Evolutionary conservation across 176 grass and related monocot genomes (phyloP).

Genomic region (Metroxylon sagu): DNA sequence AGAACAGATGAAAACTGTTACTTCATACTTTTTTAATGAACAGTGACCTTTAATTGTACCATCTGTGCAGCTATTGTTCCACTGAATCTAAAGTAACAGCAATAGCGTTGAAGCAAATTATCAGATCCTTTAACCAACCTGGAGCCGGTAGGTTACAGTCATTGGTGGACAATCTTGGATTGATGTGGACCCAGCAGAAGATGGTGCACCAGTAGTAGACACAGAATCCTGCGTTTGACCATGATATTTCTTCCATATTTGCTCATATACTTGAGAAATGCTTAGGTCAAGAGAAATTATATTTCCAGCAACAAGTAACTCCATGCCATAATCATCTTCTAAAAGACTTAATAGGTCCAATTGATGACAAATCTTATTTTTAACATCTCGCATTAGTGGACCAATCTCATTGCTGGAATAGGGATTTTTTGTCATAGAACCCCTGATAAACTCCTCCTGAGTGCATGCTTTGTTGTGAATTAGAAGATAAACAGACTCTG

Average conservation of each 20-base stretch:
- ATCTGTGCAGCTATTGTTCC: no score
- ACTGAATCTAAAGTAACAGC: neutral
- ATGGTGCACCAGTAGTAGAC: conserved; percentile 29
- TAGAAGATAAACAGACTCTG: conserved; percentile 80
- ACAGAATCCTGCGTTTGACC: conserved; percentile 55
- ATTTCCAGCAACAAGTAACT: conserved; percentile 87
- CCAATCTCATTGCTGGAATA: conserved; percentile 88
- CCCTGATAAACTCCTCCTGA: conserved; percentile 96
- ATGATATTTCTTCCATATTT: conserved; percentile 89
- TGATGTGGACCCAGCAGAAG: conserved; percentile 37
- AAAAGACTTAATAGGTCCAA: conserved; percentile 87
- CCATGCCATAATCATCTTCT: conserved; percentile 96
- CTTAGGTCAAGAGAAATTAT: conserved; percentile 99
- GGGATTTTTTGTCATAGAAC: conserved; percentile 92
- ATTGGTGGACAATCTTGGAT: conserved; percentile 82
- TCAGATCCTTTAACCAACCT: conserved; percentile 38
- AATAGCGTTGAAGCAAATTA: neutral
- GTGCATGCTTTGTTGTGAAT: conserved; percentile 94
- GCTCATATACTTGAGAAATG: conserved; percentile 88
- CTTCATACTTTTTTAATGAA: no score
- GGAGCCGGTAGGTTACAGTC: conserved; percentile 89
- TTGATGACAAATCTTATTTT: conserved; percentile 98
- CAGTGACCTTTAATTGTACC: no score
- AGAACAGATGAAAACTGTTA: no score
- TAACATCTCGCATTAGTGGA: conserved; percentile 93